Evolutionary conservation across 2,329 filamentous ascomycete genomes (phyloP).

Genomic region (Alternaria hordeiaustralica): DNA sequence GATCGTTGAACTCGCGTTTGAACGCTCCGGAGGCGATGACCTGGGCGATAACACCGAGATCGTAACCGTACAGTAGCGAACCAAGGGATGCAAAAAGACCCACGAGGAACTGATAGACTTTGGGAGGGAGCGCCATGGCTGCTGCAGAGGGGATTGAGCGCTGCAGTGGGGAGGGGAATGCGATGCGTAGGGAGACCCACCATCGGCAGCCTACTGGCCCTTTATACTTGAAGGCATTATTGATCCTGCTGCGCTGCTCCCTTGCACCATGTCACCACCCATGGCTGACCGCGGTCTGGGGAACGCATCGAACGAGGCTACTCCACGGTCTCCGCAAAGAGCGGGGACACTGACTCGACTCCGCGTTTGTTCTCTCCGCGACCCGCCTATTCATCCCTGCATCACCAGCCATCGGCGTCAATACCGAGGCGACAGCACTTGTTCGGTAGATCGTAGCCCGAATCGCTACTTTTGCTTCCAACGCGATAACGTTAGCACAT

Average conservation of each 20-base stretch:
- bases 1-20: constrained; percentile 46
- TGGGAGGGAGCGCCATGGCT: constrained; percentile 62
- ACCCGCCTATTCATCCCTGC: constrained; percentile 9
- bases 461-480: constrained; percentile 1
- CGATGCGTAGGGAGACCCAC: constrained; percentile 12
- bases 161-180: constrained; percentile 11
- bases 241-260: constrained; percentile 1
- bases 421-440: constrained; percentile 16
- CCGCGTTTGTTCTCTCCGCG: constrained; percentile 21
- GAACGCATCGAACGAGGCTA: constrained; percentile 14
- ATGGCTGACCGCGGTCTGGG: constrained; percentile 15
- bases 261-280: neutral
- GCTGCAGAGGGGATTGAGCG: constrained; percentile 9
- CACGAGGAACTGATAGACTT: constrained; percentile 67
- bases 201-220: constrained; percentile 5
- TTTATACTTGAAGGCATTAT: constrained; percentile 27
- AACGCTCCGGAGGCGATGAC: constrained; percentile 58
- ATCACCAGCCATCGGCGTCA: constrained; percentile 5
- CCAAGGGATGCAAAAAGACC: constrained; percentile 65
- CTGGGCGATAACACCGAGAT: constrained; percentile 66
- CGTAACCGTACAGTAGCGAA: constrained; percentile 65
- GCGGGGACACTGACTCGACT: constrained; percentile 20
- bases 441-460: constrained; percentile 22
- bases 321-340: constrained; percentile 27
- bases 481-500: constrained; percentile 7